A percentile compares a stretch with the other conserved stretches of the same genome.
These are phyloP conservation scores for Yarrowia divulgata DNA, from an alignment of 805 yeast genomes.

Conservation along the genomic window DNA sequence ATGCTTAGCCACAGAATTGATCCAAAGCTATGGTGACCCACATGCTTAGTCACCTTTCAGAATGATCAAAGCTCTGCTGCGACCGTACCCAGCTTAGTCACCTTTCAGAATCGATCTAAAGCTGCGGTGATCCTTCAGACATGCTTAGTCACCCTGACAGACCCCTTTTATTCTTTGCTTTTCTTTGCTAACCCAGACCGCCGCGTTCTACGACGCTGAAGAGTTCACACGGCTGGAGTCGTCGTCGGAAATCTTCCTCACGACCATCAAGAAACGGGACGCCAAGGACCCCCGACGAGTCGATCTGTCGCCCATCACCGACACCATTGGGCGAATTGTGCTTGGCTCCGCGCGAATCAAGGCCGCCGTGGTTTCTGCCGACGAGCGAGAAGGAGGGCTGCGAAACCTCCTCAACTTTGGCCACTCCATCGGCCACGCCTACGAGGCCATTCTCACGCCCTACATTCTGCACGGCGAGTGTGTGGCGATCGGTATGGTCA, in stretches of 20 bases:
- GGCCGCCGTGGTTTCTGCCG: slow-evolving; percentile 91
- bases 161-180: too few species aligned
- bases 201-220: slow-evolving; percentile 93
- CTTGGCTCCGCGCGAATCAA: slow-evolving; percentile 86
- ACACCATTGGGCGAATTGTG: slow-evolving; percentile 79
- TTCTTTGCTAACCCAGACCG: slow-evolving; percentile 57
- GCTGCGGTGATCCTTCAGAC: too few species aligned
- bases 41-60: too few species aligned
- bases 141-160: too few species aligned
- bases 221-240: slow-evolving; percentile 87
- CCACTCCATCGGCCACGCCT: slow-evolving; percentile 97
- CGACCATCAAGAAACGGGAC: slow-evolving; percentile 63
- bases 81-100: too few species aligned
- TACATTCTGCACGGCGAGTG: slow-evolving; percentile 98
- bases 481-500: slow-evolving; percentile 95
- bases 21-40: too few species aligned
- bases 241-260: slow-evolving; percentile 72
- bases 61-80: too few species aligned
- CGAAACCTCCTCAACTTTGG: slow-evolving; percentile 94
- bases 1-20: too few species aligned
- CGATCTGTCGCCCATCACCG: slow-evolving; percentile 71
- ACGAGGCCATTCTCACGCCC: slow-evolving; percentile 96
- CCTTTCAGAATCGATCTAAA: too few species aligned
- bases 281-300: slow-evolving; percentile 55
- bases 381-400: slow-evolving; percentile 94